phyloP scores from a whole-genome alignment of 2,329 filamentous ascomycete genomes.

The Thelonectria rubi region DNA sequence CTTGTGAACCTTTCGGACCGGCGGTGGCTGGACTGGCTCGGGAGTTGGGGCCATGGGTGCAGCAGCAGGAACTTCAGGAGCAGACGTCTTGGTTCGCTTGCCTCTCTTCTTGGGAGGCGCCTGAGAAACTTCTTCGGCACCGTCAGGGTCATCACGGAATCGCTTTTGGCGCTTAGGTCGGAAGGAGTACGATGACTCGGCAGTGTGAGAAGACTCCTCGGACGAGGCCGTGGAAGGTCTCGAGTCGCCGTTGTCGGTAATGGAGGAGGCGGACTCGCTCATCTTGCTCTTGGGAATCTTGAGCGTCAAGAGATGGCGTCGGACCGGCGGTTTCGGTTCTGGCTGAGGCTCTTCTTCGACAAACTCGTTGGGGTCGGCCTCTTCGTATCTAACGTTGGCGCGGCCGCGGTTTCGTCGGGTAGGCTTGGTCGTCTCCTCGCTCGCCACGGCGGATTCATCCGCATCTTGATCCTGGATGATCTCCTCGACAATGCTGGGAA shows the following conservation, averaged over 20 bases:
- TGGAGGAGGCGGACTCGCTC: constrained; percentile 48
- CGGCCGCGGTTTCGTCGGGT: constrained; percentile 40
- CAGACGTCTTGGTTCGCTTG: constrained; percentile 40
- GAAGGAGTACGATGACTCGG: constrained; percentile 62
- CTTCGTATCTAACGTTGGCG: constrained; percentile 41
- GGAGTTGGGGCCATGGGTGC: constrained; percentile 31
- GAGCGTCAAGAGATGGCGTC: constrained; percentile 47
- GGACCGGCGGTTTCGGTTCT: constrained; percentile 40
- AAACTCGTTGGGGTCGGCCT: constrained; percentile 43
- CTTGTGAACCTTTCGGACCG: constrained; percentile 49
- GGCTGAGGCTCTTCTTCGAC: constrained; percentile 40
- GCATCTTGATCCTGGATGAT: constrained; percentile 30
- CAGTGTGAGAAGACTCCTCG: constrained; percentile 58
- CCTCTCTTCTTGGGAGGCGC: constrained; percentile 52
- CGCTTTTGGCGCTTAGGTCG: constrained; percentile 64
- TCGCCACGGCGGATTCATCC: constrained; percentile 28
- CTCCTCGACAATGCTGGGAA: constrained; percentile 40
- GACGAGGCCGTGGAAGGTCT: constrained; percentile 64
- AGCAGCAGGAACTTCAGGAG: constrained; percentile 27
- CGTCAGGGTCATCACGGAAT: constrained; percentile 60
- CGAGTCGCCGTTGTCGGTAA: constrained; percentile 55
- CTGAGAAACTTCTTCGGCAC: constrained; percentile 48
- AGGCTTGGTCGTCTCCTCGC: constrained; percentile 36
- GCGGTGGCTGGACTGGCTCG: constrained; percentile 33
- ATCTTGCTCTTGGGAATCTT: constrained; percentile 55